Evolutionary conservation across 2,329 filamentous ascomycete species (phyloP).

Genomic region (Thielaviopsis punctulata): DNA sequence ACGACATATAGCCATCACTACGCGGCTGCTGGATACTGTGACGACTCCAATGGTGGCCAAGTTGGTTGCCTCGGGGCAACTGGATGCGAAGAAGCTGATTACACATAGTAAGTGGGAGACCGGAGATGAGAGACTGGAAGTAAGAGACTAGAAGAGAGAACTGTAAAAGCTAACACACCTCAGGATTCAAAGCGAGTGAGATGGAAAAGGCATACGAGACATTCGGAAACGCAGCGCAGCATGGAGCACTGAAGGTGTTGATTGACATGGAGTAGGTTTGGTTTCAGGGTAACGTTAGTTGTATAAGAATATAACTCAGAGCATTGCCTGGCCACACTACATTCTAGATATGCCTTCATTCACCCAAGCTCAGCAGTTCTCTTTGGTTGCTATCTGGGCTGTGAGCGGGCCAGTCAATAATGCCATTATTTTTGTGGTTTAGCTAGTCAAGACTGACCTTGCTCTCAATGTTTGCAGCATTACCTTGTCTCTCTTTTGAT

Average conservation of each 20-base stretch:
- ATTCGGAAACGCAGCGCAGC: conserved; percentile 25
- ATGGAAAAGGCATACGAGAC: conserved; percentile 27
- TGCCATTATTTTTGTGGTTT: no score
- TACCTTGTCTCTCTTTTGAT: background rate
- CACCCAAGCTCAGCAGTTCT: no score
- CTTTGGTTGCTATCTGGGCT: no score
- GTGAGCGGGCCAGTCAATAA: no score
- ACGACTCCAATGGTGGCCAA: conserved; percentile 33
- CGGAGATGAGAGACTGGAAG: no score
- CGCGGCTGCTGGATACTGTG: conserved; percentile 28
- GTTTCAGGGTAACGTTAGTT: background rate
- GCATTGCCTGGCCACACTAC: no score
- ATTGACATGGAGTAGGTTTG: conserved; percentile 19
- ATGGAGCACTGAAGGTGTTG: conserved; percentile 27
- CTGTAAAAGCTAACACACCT: background rate
- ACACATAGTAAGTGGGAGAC: conserved; percentile 29
- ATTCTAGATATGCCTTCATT: no score
- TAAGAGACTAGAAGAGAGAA: background rate
- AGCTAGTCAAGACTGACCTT: no score
- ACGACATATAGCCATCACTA: conserved; percentile 24
- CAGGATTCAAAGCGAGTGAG: conserved; percentile 25
- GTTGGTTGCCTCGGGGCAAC: conserved; percentile 23
- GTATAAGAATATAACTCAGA: no score
- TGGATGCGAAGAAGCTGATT: conserved; percentile 26
- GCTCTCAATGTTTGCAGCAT: background rate